Evolutionary conservation across 2,329 filamentous ascomycete species (phyloP), one percentile per base, ranked within the genome.

Genomic region (Fusarium sp.): DNA sequence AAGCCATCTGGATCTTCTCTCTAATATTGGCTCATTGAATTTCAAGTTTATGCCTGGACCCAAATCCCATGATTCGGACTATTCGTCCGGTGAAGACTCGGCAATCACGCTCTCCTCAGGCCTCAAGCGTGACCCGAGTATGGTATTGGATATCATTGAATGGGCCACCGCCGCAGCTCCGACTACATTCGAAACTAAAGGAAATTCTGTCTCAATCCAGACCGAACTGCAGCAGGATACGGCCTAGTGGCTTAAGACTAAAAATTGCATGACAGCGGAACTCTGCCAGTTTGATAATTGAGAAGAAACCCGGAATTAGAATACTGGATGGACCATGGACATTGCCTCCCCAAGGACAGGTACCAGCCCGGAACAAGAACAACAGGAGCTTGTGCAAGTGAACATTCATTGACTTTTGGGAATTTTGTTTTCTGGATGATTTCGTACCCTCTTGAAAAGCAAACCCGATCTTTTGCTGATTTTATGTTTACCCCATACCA

Each of bases 21-120:
- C 66, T 16, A 44, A 43, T 28, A 26, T 35, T 37, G 56, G 48
- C 29, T 54, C 47, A 20, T 23, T 69, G 61, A 18, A 46, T 20
- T 66, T 67, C 29, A 62, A 63, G 26, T 37, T 52, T 26, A 69
- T 69, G 66, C 12, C 66, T 33, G 67, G 66, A 39, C 62, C 44
- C 12, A 52, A 52, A 48, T 68, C 49, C 18, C 43, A 59, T 26
- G 38, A 50, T 29, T 63, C 53, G n/a, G 47, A 31, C 7, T 26
- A 28, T 41, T 52, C 67, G 42, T 26, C 33, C 28, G 41, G 62
- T 37, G 59, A 67, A 37, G 67, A 44, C 20, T 63, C 56, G n/a
- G 35, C 20, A 12, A 48, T 68, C 29, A 46, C 63, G 8, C 47
- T 70, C 29, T 59, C 57, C 24, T 67, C 49, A 21, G 44, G 54